A percentile compares a stretch with the other conserved stretches of the same genome.
Conservation (phyloP, 257 asterid species). For the Solanum clarkiae region DNA sequence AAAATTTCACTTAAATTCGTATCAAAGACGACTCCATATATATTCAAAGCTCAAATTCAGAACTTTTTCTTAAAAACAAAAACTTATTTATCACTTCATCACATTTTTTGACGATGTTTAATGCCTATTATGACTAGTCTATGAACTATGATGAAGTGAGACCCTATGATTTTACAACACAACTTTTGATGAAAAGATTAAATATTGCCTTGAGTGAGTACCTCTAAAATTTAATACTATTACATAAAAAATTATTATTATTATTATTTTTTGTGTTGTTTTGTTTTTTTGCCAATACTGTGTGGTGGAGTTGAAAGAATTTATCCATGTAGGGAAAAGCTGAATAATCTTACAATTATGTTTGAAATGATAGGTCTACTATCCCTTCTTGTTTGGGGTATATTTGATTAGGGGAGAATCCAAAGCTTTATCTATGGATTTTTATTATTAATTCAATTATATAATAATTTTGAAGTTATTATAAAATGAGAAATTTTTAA, state of each 20-base stretch:
- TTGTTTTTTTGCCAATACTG: not conserved
- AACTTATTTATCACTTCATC: not conserved
- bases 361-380: not conserved
- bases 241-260: not conserved
- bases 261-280: not conserved
- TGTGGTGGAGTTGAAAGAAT: not conserved
- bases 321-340: not conserved
- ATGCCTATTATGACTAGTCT: not conserved
- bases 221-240: not conserved
- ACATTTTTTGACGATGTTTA: too few relatives aligned
- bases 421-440: not conserved
- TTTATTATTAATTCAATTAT: not conserved
- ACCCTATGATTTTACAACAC: not conserved
- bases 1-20: rapidly evolving
- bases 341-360: not conserved
- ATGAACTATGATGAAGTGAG: not conserved
- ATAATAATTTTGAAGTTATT: not conserved
- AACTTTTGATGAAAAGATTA: not conserved
- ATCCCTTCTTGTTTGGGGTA: not conserved
- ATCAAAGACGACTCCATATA: too few relatives aligned
- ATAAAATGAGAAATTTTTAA: not conserved
- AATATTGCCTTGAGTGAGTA: not conserved
- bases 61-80: not conserved
- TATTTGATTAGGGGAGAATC: not conserved
- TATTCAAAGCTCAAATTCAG: too few relatives aligned